Evolutionary conservation across 2,329 filamentous ascomycete genomes (phyloP).

Genomic region (Aspergillus brunneoviolaceus): DNA sequence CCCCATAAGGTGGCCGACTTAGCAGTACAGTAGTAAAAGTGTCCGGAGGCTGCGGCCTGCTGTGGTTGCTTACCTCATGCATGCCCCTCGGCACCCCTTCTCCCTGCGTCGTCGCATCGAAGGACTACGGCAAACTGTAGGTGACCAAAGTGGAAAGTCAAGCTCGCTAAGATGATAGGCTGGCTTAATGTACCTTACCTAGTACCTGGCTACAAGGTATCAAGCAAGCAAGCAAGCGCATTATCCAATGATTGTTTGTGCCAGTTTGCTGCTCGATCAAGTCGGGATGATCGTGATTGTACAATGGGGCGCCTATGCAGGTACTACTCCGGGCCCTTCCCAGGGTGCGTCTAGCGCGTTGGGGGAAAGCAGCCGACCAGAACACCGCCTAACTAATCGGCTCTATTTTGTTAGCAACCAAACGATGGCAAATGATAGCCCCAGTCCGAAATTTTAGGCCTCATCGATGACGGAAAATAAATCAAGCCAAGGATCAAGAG

Average conservation of each 20-base stretch:
- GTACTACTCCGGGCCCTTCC: slow-evolving; percentile 1
- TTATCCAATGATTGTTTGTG: not conserved
- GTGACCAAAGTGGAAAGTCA: too few species aligned
- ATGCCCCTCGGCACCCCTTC: not conserved
- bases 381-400: not conserved
- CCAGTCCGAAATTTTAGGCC: slow-evolving; percentile 10
- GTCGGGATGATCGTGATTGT: slow-evolving; percentile 5
- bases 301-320: slow-evolving; percentile 8
- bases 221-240: not conserved
- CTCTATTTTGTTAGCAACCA: slow-evolving; percentile 3
- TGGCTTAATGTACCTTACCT: not conserved
- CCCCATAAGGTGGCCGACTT: slow-evolving; percentile 1
- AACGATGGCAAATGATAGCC: slow-evolving; percentile 8
- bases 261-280: not conserved
- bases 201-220: not conserved
- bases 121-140: not conserved
- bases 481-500: not conserved
- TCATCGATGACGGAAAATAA: not conserved
- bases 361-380: slow-evolving; percentile 1
- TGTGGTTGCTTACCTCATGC: not conserved
- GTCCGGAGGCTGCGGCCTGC: not conserved
- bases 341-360: slow-evolving; percentile 6
- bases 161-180: not conserved
- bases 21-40: not conserved
- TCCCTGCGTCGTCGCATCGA: not conserved